Base-by-base conservation (phyloP, 176 grass and related monocot species). In the Miscanthus lutarioriparius region DNA sequence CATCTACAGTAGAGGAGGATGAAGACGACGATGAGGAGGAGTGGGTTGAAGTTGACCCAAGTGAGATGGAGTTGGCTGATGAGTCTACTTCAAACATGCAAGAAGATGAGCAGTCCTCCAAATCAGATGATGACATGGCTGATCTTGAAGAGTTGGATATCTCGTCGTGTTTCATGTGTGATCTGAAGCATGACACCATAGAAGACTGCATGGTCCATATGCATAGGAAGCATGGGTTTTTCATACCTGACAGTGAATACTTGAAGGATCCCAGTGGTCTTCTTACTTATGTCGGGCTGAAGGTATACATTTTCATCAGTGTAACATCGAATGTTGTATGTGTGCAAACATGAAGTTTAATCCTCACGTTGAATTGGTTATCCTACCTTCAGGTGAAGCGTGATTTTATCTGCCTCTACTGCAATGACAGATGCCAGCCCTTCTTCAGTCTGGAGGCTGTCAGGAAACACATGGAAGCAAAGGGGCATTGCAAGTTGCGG, bases 171-270 rank as follows among this genome's bases (percentile, higher is more conserved):
- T 96, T 99, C 70, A 92, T 99, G 84, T 96, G 96, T 84, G 96
- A 96, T 78, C 58, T 86, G 71, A 90, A 94, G 78, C 88, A 94
- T 89, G 70, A 91, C 9, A 90, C 67, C 65, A 82, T 99, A n/a
- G 91, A 96, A 84, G 91, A 80, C 44, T 99, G 96, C 90, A 91
- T 99, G 88, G 84, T 96, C 12, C 96, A 99, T 85, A 94, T 99
- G 96, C 96, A 99, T 41, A 99, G 94, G 82, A 92, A 94, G 33
- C 93, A 99, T 92, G 96, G 96, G 0, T 99, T 96, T 80, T 99
- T 96, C 70, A 99, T 96, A 58, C 96, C 93, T 87, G 96, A 99
- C 61, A 88, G 94, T 48, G 96, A 96, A 80, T 99, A 91, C 74
- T 67, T 99, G 80, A 99, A 99, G 80, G 91, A 99, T 84, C 91